Percentiles rank a stretch among this genome's conserved stretches.
phyloP scores from a whole-genome alignment of 2,329 filamentous ascomycete species.

The Fusarium protoensiforme region DNA sequence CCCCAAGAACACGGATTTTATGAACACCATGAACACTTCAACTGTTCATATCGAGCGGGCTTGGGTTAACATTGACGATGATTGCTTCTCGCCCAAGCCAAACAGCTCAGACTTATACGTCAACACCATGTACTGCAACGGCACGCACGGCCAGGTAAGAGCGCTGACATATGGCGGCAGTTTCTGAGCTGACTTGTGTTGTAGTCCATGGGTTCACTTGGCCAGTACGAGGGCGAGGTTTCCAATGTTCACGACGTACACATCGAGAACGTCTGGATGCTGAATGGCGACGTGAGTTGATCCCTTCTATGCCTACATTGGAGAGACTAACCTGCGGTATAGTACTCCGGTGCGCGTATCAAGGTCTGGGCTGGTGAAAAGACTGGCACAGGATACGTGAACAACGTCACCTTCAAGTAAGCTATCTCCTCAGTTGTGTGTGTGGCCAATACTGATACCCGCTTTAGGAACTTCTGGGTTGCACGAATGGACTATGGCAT shows the following conservation, averaged over 20 bases:
- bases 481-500: constrained; percentile 68
- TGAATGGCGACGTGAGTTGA: constrained; percentile 51
- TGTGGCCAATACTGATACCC: accelerated
- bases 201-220: constrained; percentile 63
- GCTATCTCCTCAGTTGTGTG: accelerated
- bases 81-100: constrained; percentile 71
- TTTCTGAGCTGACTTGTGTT: background rate
- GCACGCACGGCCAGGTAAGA: constrained; percentile 61
- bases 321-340: accelerated
- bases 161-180: constrained; percentile 30
- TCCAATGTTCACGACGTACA: constrained; percentile 67
- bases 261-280: constrained; percentile 68
- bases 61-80: constrained; percentile 66
- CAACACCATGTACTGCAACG: constrained; percentile 70
- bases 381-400: constrained; percentile 69
- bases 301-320: accelerated
- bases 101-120: constrained; percentile 69
- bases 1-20: constrained; percentile 72
- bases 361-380: constrained; percentile 70
- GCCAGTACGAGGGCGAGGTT: constrained; percentile 65
- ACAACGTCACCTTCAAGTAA: constrained; percentile 67
- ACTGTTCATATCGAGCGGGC: constrained; percentile 62
- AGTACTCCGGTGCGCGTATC: constrained; percentile 64
- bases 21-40: constrained; percentile 69
- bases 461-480: constrained; percentile 62